These are phyloP conservation scores for Ceratocystis harringtonii DNA, from an alignment of 2,329 filamentous ascomycete genomes.

Conservation along the genomic window DNA sequence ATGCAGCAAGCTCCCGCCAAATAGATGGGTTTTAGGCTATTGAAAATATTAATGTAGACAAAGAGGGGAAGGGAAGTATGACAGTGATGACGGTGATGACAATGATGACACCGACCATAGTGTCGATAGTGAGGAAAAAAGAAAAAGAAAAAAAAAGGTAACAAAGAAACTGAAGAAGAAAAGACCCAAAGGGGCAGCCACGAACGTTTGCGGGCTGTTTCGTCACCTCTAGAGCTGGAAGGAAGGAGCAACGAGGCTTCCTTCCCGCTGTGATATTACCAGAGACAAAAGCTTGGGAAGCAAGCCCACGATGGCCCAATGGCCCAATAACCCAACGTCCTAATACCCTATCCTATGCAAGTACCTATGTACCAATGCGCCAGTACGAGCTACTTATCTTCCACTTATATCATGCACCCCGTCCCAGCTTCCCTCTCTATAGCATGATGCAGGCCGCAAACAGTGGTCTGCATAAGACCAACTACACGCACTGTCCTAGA, in stretches of 20 bases:
- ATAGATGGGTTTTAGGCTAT: too few species aligned
- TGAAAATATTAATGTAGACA: too few species aligned
- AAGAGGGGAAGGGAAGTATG: too few species aligned
- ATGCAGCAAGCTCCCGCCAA: too few species aligned
- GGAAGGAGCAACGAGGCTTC: conserved; percentile 2
- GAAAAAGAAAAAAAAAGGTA: neutral
- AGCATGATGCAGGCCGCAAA: neutral
- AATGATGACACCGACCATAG: too few species aligned
- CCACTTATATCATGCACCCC: neutral
- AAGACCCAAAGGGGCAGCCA: neutral
- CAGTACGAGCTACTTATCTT: neutral
- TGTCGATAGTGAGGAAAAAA: neutral
- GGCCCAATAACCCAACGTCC: too few species aligned
- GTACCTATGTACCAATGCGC: too few species aligned
- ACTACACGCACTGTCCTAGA: neutral
- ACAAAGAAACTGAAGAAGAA: neutral
- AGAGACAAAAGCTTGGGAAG: neutral
- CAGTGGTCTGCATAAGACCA: neutral
- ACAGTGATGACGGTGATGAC: too few species aligned
- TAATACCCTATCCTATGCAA: too few species aligned
- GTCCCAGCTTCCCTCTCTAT: neutral
- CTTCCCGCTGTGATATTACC: neutral
- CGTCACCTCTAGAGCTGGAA: neutral
- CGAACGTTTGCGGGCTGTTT: neutral
- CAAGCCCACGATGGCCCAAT: too few species aligned